Conservation (phyloP, 148 eudicot genomes). For the Selenicereus undatus region DNA sequence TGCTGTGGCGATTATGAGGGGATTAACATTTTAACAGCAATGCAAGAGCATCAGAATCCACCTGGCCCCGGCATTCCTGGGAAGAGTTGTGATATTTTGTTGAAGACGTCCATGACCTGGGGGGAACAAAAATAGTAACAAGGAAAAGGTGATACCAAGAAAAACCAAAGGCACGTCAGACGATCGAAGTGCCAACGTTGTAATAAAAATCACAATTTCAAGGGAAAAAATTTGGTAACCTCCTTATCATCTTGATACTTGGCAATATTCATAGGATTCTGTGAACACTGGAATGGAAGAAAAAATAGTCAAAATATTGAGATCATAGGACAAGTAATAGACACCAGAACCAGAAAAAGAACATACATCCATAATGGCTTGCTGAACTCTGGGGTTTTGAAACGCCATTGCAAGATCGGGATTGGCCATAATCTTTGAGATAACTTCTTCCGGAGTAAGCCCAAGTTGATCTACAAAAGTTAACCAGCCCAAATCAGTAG, state of each 20-base stretch:
- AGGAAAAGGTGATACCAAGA: background rate
- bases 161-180: background rate
- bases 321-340: background rate
- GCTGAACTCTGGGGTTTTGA: constrained; percentile 95
- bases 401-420: constrained; percentile 98
- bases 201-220: background rate
- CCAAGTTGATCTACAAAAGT: constrained; percentile 75
- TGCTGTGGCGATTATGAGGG: background rate
- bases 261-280: constrained; percentile 78
- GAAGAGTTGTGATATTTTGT: constrained; percentile 87
- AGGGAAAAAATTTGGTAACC: constrained; percentile 35
- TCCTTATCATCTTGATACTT: constrained; percentile 94
- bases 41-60: constrained; percentile 25
- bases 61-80: constrained; percentile 67
- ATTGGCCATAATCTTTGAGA: constrained; percentile 93
- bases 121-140: background rate
- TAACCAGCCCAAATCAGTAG: constrained; percentile 5
- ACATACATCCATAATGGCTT: constrained; percentile 95
- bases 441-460: constrained; percentile 92
- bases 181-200: background rate
- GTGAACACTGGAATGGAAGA: constrained; percentile 68
- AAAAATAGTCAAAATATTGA: background rate
- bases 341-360: background rate
- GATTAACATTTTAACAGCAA: background rate
- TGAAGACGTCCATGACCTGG: constrained; percentile 97